Evolutionary conservation across 1,284 basidiomycete genomes (phyloP), one percentile per base, ranked within the genome.

Genomic region (Irpex sp.): DNA sequence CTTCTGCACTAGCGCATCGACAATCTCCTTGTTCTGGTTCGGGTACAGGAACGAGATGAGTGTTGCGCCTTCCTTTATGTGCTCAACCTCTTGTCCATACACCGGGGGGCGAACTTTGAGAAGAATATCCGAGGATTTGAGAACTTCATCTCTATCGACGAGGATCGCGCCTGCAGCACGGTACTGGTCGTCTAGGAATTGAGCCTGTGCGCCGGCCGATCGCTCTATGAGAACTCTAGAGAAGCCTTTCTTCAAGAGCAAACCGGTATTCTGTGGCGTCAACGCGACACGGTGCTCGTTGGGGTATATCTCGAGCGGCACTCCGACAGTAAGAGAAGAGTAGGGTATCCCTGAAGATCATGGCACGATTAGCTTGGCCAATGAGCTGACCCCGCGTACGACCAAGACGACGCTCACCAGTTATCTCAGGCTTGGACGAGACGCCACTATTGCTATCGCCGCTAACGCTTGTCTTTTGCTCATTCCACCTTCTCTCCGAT

Each of bases 1-100:
- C 62, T 84, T 82, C 26, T 81, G 76, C 9, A 87, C 84, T 67
- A 94, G 77, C 60, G 81, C 80, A 67, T 92, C 85, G 47, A 93
- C 85, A 58, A 90, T 80, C 36, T 80, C 75, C 73, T 88, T 88
- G 77, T 94, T 94, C 76, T 93, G 91, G 34, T 84, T 80, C n/a
- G 93, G 91, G 75, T 93, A 91, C 68, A 94, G 74, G 75, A 94
- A 92, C n/a, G 91, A 92, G 67, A 94, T 88, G 64, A 93, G 73
- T 3, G 91, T 93, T 73, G 86, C 88, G 57, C 88, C 90, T 69
- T 86, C 78, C 71, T 85, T 90, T 68, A 94, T 72, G 61, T 75
- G 71, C 31, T 82, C 79, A 11, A 82, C 79, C 74, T 93, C 91
- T 69, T 85, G 77, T 51, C 83, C 85, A 58, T 80, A 73, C 38